phyloP scores from a whole-genome alignment of 306 rosid species.

The Medicago truncatula region DNA sequence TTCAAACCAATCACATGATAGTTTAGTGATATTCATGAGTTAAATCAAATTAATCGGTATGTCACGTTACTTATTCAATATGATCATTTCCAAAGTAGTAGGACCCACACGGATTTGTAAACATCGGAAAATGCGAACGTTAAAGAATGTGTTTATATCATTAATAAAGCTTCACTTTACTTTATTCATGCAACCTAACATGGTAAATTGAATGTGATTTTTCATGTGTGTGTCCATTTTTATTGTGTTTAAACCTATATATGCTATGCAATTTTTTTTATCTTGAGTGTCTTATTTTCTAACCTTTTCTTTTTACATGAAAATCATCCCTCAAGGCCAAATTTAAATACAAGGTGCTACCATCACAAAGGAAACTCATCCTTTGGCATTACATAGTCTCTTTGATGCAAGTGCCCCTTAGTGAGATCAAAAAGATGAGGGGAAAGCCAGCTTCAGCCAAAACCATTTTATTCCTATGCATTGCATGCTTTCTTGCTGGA shows the following conservation, averaged over 20 bases:
- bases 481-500: slow-evolving; percentile 79
- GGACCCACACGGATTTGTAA: not conserved
- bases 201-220: slow-evolving; percentile 8
- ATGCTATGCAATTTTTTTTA: not conserved
- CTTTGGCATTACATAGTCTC: slow-evolving; percentile 18
- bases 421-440: slow-evolving; percentile 55
- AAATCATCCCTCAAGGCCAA: not conserved
- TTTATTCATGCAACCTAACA: slow-evolving; percentile 41
- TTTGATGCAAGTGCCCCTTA: slow-evolving; percentile 8
- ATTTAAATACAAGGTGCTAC: slow-evolving; percentile 36
- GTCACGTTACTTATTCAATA: not conserved
- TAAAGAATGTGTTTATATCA: not conserved
- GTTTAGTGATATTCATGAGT: not conserved
- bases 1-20: no score
- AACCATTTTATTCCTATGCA: slow-evolving; percentile 56
- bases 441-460: slow-evolving; percentile 65
- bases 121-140: not conserved
- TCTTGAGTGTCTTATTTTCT: not conserved
- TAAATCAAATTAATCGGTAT: not conserved
- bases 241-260: slow-evolving; percentile 1
- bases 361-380: slow-evolving; percentile 30
- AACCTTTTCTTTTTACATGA: slow-evolving; percentile 26
- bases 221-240: slow-evolving; percentile 30
- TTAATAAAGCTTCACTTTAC: slow-evolving; percentile 26
- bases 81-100: not conserved